Percentiles rank a stretch among this genome's conserved stretches.
Conservation (phyloP, 129 eudicot genomes). For the Escallonia herrerae region DNA sequence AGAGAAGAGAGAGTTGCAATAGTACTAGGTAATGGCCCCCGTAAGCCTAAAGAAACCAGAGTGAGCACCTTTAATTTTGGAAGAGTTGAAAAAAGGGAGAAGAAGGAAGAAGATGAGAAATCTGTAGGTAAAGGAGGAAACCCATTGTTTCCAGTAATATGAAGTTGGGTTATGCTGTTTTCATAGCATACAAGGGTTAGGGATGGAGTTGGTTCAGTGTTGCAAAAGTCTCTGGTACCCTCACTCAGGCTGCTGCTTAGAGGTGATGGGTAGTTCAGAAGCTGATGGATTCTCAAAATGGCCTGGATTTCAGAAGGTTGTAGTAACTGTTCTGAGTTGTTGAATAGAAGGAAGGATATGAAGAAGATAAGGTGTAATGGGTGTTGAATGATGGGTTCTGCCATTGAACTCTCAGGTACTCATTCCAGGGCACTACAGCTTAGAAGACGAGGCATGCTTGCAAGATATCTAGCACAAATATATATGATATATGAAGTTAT, state of each 20-base stretch:
- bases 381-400: no score
- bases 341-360: no score
- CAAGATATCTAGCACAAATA: no score
- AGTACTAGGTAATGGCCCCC: slow-evolving; percentile 33
- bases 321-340: slow-evolving; percentile 22
- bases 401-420: no score
- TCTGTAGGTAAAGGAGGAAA: slow-evolving; percentile 21
- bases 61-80: slow-evolving; percentile 38
- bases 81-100: slow-evolving; percentile 20
- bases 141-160: slow-evolving; percentile 22
- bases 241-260: slow-evolving; percentile 48
- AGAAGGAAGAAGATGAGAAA: slow-evolving; percentile 25
- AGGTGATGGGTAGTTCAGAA: slow-evolving; percentile 44
- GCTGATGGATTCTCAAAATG: slow-evolving; percentile 52
- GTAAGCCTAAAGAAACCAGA: slow-evolving; percentile 34
- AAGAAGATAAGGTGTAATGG: no score
- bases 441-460: no score
- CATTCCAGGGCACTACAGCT: no score
- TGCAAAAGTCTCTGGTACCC: slow-evolving; percentile 54
- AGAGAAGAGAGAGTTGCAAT: slow-evolving; percentile 34
- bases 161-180: slow-evolving; percentile 58
- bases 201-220: slow-evolving; percentile 37
- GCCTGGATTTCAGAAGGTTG: slow-evolving; percentile 64
- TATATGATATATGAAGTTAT: no score
- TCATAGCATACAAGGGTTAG: slow-evolving; percentile 77